Evolutionary conservation across 2,329 filamentous ascomycete genomes (phyloP).

Genomic region (Trichoderma polysporum): DNA sequence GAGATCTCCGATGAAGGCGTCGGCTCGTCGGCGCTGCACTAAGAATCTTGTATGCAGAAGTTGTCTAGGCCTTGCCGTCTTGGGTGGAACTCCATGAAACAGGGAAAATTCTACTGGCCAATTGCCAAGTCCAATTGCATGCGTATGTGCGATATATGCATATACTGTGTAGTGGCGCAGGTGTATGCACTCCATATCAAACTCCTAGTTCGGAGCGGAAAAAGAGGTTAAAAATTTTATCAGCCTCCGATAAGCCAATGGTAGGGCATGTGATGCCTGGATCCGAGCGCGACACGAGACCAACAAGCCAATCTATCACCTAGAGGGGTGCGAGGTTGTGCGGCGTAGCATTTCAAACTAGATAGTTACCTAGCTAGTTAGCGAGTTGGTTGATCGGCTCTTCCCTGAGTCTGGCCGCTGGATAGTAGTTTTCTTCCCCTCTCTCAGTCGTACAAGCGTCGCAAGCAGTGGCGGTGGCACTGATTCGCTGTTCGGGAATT

Average conservation of each 20-base stretch:
- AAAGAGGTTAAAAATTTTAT: neutral
- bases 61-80: slow-evolving; percentile 10
- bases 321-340: neutral
- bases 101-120: neutral
- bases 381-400: neutral
- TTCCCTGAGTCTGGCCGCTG: neutral
- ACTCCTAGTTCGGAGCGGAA: slow-evolving; percentile 17
- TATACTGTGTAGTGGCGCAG: slow-evolving; percentile 19
- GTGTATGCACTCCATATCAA: neutral
- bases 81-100: slow-evolving; percentile 1
- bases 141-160: slow-evolving; percentile 12
- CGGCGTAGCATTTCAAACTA: neutral
- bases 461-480: neutral
- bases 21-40: slow-evolving; percentile 14
- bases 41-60: neutral
- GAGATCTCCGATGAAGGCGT: slow-evolving; percentile 1
- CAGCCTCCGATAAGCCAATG: slow-evolving; percentile 9
- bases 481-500: neutral
- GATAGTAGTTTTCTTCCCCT: neutral
- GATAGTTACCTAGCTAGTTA: too few relatives aligned
- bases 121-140: slow-evolving; percentile 5
- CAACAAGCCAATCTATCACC: neutral
- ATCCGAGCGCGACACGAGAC: slow-evolving; percentile 14
- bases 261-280: slow-evolving; percentile 17
- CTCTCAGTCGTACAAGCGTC: neutral